Percentiles rank a stretch among this genome's conserved stretches.
Conservation (phyloP, 805 yeast species). For the Torulaspora indica region DNA sequence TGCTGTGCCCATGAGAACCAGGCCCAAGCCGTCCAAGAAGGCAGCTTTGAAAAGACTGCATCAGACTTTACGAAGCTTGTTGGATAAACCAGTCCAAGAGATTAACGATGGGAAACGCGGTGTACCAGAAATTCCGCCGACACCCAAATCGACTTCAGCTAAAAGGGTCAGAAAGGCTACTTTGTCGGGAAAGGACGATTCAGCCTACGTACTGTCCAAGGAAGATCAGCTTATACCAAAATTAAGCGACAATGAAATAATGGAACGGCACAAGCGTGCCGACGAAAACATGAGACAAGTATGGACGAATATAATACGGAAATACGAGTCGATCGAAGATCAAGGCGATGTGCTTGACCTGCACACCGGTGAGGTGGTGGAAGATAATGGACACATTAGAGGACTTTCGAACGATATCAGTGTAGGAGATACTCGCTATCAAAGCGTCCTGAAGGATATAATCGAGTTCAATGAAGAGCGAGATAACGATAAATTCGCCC, state of each 20-base stretch:
- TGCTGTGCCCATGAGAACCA: conserved; percentile 9
- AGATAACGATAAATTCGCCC: conserved; percentile 7
- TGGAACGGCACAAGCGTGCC: conserved; percentile 34
- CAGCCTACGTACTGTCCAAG: conserved; percentile 32
- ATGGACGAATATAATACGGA: conserved; percentile 53
- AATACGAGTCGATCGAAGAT: conserved; percentile 47
- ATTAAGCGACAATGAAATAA: conserved; percentile 34
- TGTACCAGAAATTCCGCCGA: conserved; percentile 10
- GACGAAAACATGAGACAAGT: conserved; percentile 35
- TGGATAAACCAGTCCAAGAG: conserved; percentile 10
- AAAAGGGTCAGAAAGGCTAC: neutral
- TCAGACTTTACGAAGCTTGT: conserved; percentile 23
- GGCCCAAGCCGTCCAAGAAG: conserved; percentile 13
- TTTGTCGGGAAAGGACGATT: conserved; percentile 13
- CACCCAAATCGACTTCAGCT: neutral
- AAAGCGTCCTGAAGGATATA: conserved; percentile 25
- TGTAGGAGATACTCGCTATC: conserved; percentile 13
- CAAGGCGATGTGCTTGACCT: conserved; percentile 67
- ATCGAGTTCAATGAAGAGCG: conserved; percentile 15
- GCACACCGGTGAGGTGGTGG: conserved; percentile 55
- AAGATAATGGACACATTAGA: conserved; percentile 65
- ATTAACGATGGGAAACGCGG: neutral
- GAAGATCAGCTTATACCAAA: conserved; percentile 33
- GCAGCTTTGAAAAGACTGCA: conserved; percentile 18
- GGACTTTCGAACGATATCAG: conserved; percentile 37